Percentiles rank a stretch among this genome's conserved stretches.
phyloP scores from a whole-genome alignment of 2,329 filamentous ascomycete genomes.

The Apiospora pterosperma region DNA sequence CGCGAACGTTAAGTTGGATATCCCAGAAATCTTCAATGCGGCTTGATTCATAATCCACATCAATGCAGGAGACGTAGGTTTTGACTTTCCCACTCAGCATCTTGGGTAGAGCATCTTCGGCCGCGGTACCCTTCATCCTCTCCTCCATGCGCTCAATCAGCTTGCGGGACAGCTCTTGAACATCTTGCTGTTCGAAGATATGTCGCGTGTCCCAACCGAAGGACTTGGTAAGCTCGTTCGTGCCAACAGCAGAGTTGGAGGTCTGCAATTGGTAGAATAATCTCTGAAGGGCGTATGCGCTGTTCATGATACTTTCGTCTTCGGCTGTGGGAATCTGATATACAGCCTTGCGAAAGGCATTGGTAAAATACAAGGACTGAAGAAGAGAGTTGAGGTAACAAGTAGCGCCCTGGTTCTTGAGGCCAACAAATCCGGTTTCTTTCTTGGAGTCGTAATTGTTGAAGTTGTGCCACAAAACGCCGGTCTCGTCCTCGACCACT shows the following conservation, averaged over 20 bases:
- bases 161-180: constrained; percentile 93
- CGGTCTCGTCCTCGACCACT: constrained; percentile 81
- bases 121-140: constrained; percentile 94
- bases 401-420: constrained; percentile 94
- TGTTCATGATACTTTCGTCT: constrained; percentile 78
- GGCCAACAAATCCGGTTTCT: constrained; percentile 92
- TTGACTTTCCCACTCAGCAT: constrained; percentile 98
- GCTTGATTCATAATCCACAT: constrained; percentile 96
- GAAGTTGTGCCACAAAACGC: constrained; percentile 88
- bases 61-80: constrained; percentile 98
- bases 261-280: constrained; percentile 95
- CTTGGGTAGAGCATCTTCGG: constrained; percentile 81
- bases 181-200: constrained; percentile 98
- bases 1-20: constrained; percentile 92
- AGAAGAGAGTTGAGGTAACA: constrained; percentile 84
- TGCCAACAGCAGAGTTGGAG: constrained; percentile 77
- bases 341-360: constrained; percentile 93
- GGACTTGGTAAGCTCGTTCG: constrained; percentile 89
- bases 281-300: constrained; percentile 88
- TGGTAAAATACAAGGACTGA: constrained; percentile 83
- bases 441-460: constrained; percentile 98
- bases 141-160: constrained; percentile 97
- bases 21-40: constrained; percentile 98
- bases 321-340: constrained; percentile 94
- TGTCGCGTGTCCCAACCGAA: constrained; percentile 98